A percentile compares a stretch with the other conserved stretches of the same genome.
Conservation (phyloP, 345 rosid species). For the Boechera retrofracta region DNA sequence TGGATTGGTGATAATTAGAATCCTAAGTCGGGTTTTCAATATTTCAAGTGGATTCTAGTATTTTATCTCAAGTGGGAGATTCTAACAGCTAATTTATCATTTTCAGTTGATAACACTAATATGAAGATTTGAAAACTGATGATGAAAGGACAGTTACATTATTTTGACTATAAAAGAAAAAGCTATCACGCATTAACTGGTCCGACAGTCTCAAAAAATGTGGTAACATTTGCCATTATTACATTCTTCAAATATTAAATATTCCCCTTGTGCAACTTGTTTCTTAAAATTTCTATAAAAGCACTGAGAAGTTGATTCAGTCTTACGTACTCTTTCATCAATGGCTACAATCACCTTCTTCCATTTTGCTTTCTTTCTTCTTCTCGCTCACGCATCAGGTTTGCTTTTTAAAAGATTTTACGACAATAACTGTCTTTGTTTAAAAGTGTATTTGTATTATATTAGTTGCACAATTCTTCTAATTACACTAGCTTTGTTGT, state of each 20-base stretch:
- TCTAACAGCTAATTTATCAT: background rate
- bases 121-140: slow-evolving; percentile 13
- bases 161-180: slow-evolving; percentile 35
- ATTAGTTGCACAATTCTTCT: background rate
- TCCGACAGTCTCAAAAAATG: slow-evolving; percentile 38
- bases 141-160: slow-evolving; percentile 29
- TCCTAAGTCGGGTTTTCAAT: too few relatives aligned
- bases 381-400: slow-evolving; percentile 54
- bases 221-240: slow-evolving; percentile 34
- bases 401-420: background rate
- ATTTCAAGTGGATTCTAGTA: too few relatives aligned
- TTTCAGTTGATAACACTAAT: background rate
- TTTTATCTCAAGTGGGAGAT: too few relatives aligned
- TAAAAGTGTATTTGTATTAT: background rate
- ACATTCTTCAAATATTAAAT: slow-evolving; percentile 24
- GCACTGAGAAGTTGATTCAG: slow-evolving; percentile 5
- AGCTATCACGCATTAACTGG: slow-evolving; percentile 36
- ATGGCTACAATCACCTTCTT: slow-evolving; percentile 34
- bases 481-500: background rate
- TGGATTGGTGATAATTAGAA: too few relatives aligned
- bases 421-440: background rate
- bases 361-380: slow-evolving; percentile 34
- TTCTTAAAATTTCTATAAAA: slow-evolving; percentile 15
- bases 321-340: slow-evolving; percentile 27
- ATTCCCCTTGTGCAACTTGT: background rate